These are phyloP conservation scores for Pseudisothecium myosuroides DNA, from an alignment of 225 moss, liverwort and hornwort species.

Conservation along the genomic window DNA sequence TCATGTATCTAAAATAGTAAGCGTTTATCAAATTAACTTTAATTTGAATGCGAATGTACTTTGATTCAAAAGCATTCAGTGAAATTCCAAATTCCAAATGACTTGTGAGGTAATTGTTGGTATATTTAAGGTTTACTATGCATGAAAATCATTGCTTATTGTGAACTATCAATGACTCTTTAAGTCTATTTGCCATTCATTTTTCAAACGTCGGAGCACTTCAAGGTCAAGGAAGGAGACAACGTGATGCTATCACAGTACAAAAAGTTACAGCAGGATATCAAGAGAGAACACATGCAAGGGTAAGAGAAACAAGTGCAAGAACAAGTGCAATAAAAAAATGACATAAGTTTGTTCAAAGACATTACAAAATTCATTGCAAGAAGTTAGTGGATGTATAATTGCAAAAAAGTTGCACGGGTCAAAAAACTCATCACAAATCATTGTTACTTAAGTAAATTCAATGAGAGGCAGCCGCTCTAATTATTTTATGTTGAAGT, in stretches of 20 bases:
- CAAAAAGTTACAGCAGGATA: background rate
- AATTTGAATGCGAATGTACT: background rate
- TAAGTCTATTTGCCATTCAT: background rate
- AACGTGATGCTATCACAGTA: background rate
- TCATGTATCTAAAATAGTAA: background rate
- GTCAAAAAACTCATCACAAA: background rate
- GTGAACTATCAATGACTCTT: background rate
- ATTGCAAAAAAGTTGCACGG: background rate
- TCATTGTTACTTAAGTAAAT: background rate
- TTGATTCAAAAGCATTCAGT: background rate
- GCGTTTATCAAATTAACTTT: background rate
- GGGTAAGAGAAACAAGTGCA: background rate
- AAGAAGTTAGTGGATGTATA: background rate
- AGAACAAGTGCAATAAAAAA: background rate
- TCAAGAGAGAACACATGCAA: background rate
- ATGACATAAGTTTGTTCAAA: background rate
- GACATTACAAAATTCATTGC: background rate
- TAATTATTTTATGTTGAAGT: too few species aligned
- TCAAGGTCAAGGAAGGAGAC: background rate
- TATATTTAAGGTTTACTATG: background rate
- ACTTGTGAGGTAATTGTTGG: background rate
- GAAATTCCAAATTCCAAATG: background rate
- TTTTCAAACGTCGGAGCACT: background rate
- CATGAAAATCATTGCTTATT: background rate
- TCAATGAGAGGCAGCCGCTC: background rate